These are phyloP conservation scores for Acorus calamus DNA, from an alignment of 106 monocot species.

Conservation along the genomic window DNA sequence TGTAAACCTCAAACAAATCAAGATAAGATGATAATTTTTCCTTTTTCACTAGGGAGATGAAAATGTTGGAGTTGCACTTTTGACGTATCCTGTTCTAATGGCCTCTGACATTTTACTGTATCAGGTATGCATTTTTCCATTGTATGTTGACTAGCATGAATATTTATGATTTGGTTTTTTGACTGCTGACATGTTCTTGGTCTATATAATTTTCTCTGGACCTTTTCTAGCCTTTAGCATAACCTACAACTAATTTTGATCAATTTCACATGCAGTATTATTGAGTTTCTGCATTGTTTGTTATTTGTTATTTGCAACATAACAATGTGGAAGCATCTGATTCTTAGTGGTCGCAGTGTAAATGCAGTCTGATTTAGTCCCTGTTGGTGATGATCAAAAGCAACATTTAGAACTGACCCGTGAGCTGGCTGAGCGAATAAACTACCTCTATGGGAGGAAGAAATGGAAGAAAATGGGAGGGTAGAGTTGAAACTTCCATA, in stretches of 20 bases:
- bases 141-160: not conserved
- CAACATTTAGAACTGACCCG: slow-evolving; percentile 59
- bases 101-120: slow-evolving; percentile 54
- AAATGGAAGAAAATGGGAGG: slow-evolving; percentile 1
- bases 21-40: not conserved
- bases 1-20: not conserved
- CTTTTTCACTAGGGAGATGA: not conserved
- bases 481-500: slow-evolving; percentile 23
- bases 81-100: slow-evolving; percentile 99
- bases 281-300: too few species aligned
- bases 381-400: slow-evolving; percentile 95
- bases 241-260: too few species aligned
- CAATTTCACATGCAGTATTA: too few species aligned
- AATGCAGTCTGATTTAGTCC: slow-evolving; percentile 89
- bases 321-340: too few species aligned
- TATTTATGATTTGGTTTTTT: not conserved
- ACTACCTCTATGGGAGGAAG: too few species aligned
- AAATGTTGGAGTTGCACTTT: not conserved
- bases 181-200: not conserved
- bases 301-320: too few species aligned
- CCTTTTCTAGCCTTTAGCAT: too few species aligned
- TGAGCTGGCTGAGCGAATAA: too few species aligned
- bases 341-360: too few species aligned
- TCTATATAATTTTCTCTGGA: too few species aligned
- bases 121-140: not conserved